phyloP scores from a whole-genome alignment of 2,329 filamentous ascomycete genomes.

The Parascedosporium putredinis region DNA sequence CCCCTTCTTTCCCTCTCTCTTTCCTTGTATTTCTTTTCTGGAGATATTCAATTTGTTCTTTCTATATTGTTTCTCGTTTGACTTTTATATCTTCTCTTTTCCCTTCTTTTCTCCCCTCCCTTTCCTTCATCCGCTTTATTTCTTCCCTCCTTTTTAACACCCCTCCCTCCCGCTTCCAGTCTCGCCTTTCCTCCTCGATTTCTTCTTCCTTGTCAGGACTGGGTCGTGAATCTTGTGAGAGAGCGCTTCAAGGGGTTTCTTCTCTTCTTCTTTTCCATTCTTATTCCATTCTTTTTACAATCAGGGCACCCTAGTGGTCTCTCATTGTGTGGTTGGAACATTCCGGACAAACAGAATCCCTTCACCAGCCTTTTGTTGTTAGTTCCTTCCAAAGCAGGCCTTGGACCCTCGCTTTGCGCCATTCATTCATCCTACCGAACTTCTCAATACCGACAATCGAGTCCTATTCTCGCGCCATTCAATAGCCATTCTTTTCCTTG shows the following conservation, averaged over 20 bases:
- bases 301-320: neutral
- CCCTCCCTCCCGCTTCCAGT: no score
- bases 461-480: neutral
- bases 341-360: neutral
- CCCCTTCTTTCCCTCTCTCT: neutral
- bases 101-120: neutral
- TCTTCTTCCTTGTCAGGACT: neutral
- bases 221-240: neutral
- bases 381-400: neutral
- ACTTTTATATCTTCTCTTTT: constrained; percentile 7
- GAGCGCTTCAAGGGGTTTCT: neutral
- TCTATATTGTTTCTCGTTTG: constrained; percentile 6
- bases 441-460: neutral
- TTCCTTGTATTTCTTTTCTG: neutral
- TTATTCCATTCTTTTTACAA: neutral
- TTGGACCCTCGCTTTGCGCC: constrained; percentile 2
- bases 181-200: neutral
- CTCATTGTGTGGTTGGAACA: constrained; percentile 2
- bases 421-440: constrained; percentile 5
- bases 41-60: constrained; percentile 1
- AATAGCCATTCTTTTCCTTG: no score
- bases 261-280: constrained; percentile 1
- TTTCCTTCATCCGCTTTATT: neutral
- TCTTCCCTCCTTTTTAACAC: no score
- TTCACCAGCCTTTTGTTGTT: constrained; percentile 1